Evolutionary conservation across 257 asterid genomes (phyloP).

Genomic region (Rehmannia glutinosa): DNA sequence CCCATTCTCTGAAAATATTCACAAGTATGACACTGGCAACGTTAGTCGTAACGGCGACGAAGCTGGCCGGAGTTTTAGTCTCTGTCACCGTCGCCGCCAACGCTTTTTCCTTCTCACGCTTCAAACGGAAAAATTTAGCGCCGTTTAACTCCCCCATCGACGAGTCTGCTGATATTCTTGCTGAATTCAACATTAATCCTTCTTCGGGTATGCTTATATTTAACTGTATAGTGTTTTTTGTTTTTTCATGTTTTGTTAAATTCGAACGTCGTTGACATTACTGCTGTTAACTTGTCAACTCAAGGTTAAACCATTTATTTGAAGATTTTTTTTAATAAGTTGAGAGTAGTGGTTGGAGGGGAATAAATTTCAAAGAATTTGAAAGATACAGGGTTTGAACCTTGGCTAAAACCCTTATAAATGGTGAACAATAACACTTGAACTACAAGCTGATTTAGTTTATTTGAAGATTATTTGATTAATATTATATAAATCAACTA

Average conservation of each 20-base stretch:
- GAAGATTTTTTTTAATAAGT: too few species aligned
- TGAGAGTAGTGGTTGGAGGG: too few species aligned
- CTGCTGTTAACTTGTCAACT: not conserved
- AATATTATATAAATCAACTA: not conserved
- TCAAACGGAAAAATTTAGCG: constrained; percentile 52
- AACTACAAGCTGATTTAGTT: not conserved
- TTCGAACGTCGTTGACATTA: not conserved
- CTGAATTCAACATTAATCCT: constrained; percentile 49
- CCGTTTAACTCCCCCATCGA: constrained; percentile 65
- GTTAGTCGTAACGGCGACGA: constrained; percentile 62
- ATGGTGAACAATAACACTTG: too few species aligned
- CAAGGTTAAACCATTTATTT: not conserved
- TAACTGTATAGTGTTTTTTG: not conserved
- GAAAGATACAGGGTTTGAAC: too few species aligned
- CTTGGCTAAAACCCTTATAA: too few species aligned
- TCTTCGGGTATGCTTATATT: constrained; percentile 31
- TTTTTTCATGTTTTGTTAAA: not conserved
- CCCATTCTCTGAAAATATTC: not conserved
- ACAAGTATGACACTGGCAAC: constrained; percentile 46
- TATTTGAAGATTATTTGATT: not conserved
- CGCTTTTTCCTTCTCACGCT: constrained; percentile 65
- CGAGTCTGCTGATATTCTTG: constrained; percentile 67
- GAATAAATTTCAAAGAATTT: too few species aligned
- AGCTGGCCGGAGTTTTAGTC: constrained; percentile 74
- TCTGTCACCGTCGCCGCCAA: constrained; percentile 86